A percentile compares a stretch with the other conserved stretches of the same genome.
These are phyloP conservation scores for Apiospora phragmitis DNA, from an alignment of 2,329 filamentous ascomycete species.

Conservation along the genomic window DNA sequence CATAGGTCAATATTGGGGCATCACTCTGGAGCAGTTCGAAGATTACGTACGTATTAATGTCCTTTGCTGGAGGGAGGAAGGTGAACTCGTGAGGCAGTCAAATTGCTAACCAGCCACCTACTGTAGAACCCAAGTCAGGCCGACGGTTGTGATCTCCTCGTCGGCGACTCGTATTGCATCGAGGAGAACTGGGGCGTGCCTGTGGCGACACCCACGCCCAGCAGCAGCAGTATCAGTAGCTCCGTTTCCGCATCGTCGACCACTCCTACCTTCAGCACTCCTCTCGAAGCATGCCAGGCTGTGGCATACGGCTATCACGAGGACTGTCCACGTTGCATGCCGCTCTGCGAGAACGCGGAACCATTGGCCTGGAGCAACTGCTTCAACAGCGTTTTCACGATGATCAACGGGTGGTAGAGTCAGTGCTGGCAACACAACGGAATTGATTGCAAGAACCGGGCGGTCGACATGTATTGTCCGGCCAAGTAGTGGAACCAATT, in stretches of 20 bases:
- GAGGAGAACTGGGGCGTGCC: slow-evolving; percentile 12
- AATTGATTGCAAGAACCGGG: too few relatives aligned
- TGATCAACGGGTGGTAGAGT: background rate
- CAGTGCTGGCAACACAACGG: background rate
- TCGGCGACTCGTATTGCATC: slow-evolving; percentile 14
- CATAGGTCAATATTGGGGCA: background rate
- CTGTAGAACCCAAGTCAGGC: slow-evolving; percentile 12
- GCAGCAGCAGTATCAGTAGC: background rate
- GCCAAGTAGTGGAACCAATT: too few relatives aligned
- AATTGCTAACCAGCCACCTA: background rate
- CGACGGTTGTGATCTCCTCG: background rate
- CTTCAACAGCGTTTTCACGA: background rate
- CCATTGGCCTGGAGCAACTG: background rate
- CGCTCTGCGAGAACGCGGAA: background rate
- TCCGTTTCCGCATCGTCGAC: background rate
- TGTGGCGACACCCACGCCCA: background rate
- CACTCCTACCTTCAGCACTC: slow-evolving; percentile 2
- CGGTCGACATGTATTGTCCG: too few relatives aligned
- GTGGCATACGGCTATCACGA: too few relatives aligned
- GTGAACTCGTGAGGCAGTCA: background rate
- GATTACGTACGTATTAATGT: background rate
- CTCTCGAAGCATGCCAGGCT: background rate
- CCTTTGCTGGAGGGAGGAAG: too few relatives aligned
- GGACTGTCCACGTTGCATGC: background rate
- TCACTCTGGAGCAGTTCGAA: background rate